phyloP scores from a whole-genome alignment of 352 stramenopile genomes.

The Globisporangium megalacanthum region DNA sequence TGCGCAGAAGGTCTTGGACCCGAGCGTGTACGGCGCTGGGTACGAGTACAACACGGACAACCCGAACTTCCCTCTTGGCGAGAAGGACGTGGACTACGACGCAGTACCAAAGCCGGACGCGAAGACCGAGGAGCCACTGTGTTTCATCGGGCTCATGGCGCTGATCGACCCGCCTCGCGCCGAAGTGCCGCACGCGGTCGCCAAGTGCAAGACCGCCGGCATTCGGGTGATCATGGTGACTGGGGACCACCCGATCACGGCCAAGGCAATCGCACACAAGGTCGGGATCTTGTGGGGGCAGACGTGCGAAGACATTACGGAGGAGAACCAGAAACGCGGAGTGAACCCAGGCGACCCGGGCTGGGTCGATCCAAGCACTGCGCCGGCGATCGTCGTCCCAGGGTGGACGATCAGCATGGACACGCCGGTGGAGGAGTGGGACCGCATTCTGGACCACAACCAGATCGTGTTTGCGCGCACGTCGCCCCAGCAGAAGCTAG shows the following conservation, averaged over 20 bases:
- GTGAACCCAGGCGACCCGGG: constrained; percentile 57
- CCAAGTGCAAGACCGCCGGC: constrained; percentile 89
- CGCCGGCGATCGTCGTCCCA: constrained; percentile 78
- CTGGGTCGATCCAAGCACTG: constrained; percentile 64
- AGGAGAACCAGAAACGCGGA: constrained; percentile 53
- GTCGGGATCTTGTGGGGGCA: constrained; percentile 91
- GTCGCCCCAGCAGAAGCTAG: constrained; percentile 93
- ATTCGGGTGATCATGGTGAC: constrained; percentile 95
- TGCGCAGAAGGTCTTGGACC: constrained; percentile 47
- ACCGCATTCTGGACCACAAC: constrained; percentile 72
- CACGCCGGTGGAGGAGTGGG: constrained; percentile 77
- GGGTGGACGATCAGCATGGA: constrained; percentile 79
- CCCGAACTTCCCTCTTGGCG: constrained; percentile 18
- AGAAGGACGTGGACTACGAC: constrained; percentile 41
- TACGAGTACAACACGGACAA: constrained; percentile 74
- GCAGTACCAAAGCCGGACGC: constrained; percentile 47
- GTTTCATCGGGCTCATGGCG: constrained; percentile 94
- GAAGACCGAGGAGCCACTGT: constrained; percentile 65
- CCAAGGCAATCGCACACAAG: constrained; percentile 92
- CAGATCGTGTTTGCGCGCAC: constrained; percentile 97
- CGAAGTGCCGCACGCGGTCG: constrained; percentile 84
- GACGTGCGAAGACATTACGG: constrained; percentile 79
- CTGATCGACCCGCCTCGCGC: constrained; percentile 94
- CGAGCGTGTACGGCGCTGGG: constrained; percentile 24
- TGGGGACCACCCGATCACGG: constrained; percentile 90